These are phyloP conservation scores for Byssothecium circinans DNA, from an alignment of 2,329 filamentous ascomycete species.

Conservation along the genomic window DNA sequence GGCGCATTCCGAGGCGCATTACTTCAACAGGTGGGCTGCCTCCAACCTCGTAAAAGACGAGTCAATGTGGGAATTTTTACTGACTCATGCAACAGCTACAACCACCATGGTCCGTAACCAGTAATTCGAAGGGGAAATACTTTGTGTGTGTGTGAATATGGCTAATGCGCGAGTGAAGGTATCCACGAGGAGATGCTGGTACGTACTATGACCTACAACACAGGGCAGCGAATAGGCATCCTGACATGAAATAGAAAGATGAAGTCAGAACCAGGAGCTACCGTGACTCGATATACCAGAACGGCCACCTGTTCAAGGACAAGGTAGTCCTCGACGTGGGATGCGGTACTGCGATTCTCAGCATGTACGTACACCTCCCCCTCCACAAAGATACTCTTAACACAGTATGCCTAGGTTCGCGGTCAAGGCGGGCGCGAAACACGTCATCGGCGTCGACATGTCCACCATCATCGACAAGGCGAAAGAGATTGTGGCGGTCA, in stretches of 20 bases:
- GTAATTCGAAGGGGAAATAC: constrained; percentile 3
- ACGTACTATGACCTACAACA: constrained; percentile 47
- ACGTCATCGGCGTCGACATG: constrained; percentile 99
- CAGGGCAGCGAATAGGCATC: neutral
- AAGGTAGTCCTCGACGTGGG: constrained; percentile 95
- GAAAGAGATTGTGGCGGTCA: constrained; percentile 86
- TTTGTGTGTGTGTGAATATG: constrained; percentile 23
- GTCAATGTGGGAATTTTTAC: constrained; percentile 21
- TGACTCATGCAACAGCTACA: constrained; percentile 67
- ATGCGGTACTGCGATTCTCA: constrained; percentile 95
- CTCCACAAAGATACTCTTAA: constrained; percentile 16
- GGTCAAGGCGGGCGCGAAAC: constrained; percentile 92
- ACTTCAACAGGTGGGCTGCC: constrained; percentile 85
- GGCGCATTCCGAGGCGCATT: constrained; percentile 96
- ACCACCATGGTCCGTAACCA: constrained; percentile 81
- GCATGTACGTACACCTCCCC: constrained; percentile 69
- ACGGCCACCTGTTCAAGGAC: constrained; percentile 89
- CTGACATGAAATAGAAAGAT: constrained; percentile 70
- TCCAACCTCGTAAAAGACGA: constrained; percentile 1
- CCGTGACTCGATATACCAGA: constrained; percentile 96
- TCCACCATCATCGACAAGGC: constrained; percentile 99
- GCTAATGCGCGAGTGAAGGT: constrained; percentile 59
- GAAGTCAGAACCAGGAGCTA: constrained; percentile 96
- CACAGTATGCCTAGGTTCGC: constrained; percentile 72
- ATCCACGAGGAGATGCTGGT: constrained; percentile 99